These are phyloP conservation scores for Porphyra umbilicalis DNA, from an alignment of 31 red algal genomes.

Conservation along the genomic window DNA sequence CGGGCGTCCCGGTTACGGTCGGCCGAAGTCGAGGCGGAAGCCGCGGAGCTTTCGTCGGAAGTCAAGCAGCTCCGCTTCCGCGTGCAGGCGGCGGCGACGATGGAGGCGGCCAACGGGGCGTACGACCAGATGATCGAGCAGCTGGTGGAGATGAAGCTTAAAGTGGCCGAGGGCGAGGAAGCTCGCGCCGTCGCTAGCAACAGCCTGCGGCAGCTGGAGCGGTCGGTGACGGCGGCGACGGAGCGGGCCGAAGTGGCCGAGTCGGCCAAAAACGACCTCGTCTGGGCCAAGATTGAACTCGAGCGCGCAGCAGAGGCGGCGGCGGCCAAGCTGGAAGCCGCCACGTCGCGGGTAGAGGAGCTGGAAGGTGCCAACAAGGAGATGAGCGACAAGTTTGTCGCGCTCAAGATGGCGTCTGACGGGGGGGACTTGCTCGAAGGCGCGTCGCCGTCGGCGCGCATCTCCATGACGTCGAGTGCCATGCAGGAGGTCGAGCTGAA, in stretches of 20 bases:
- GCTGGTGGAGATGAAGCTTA: slow-evolving; percentile 40
- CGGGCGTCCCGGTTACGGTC: slow-evolving; percentile 40
- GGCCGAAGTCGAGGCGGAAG: slow-evolving; percentile 32
- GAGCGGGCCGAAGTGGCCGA: not conserved
- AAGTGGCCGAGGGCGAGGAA: slow-evolving; percentile 45
- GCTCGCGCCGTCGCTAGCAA: not conserved
- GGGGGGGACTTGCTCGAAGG: not conserved
- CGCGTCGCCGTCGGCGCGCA: not conserved
- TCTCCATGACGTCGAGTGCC: not conserved
- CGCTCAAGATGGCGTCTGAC: not conserved
- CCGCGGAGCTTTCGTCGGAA: slow-evolving; percentile 21
- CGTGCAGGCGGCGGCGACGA: slow-evolving; percentile 40
- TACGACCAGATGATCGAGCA: slow-evolving; percentile 51
- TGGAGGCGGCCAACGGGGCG: slow-evolving; percentile 31
- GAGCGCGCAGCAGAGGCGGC: not conserved
- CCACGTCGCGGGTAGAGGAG: not conserved
- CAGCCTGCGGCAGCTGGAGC: not conserved
- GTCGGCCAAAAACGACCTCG: not conserved
- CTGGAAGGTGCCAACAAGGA: not conserved
- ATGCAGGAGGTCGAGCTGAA: not conserved
- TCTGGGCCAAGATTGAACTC: not conserved
- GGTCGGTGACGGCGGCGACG: not conserved
- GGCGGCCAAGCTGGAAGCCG: not conserved
- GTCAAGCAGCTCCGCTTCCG: slow-evolving; percentile 45
- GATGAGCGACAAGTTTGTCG: not conserved